Conservation (phyloP, 1,284 basidiomycete genomes). For the Cutaneotrichosporon daszewskae region DNA sequence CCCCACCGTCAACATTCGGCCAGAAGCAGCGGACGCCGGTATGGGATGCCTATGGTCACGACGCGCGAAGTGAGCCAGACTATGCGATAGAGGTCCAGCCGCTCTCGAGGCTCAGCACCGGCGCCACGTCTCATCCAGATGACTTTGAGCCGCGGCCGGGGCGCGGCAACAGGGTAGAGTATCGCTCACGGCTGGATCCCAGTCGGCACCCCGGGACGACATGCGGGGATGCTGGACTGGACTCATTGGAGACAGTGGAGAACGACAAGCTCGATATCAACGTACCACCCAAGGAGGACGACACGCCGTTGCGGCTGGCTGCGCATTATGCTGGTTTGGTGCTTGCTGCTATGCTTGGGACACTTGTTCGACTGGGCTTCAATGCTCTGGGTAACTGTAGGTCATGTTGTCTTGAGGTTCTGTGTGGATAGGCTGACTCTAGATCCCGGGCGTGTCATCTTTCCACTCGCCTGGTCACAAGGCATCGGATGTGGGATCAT, state of each 20-base stretch:
- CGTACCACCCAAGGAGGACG: not conserved
- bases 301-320: conserved; percentile 8
- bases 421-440: not conserved
- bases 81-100: too few species aligned
- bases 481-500: conserved; percentile 85
- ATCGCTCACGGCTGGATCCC: too few species aligned
- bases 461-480: conserved; percentile 80
- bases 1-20: too few species aligned
- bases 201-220: too few species aligned
- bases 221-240: too few species aligned
- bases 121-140: too few species aligned
- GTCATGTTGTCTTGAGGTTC: conserved; percentile 14
- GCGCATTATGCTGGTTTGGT: conserved; percentile 58
- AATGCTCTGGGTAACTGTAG: conserved; percentile 55
- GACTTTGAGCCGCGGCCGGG: too few species aligned
- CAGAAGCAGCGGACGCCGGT: too few species aligned
- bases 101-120: too few species aligned
- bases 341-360: conserved; percentile 70
- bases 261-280: not conserved
- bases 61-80: too few species aligned
- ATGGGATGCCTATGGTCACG: too few species aligned
- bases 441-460: conserved; percentile 63
- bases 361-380: conserved; percentile 68
- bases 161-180: too few species aligned
- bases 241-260: not conserved